These are phyloP conservation scores for Tetratostichococcus sp. DNA, from an alignment of 139 green algal species.

Conservation along the genomic window DNA sequence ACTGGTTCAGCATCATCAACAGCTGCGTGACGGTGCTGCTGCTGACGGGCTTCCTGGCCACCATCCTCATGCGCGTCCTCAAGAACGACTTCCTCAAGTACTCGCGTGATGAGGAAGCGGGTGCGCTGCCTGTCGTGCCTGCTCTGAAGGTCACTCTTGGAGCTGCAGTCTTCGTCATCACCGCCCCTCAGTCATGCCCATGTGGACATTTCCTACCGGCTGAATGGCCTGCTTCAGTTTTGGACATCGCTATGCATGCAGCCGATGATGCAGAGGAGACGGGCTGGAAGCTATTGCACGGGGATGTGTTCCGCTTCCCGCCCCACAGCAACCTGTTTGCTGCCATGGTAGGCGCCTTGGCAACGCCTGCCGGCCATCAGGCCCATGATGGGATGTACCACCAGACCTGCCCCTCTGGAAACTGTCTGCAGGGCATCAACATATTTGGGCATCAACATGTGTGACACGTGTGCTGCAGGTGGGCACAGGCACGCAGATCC, in stretches of 20 bases:
- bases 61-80: slow-evolving; percentile 91
- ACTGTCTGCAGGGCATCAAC: too few relatives aligned
- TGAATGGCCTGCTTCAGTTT: too few relatives aligned
- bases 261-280: slow-evolving; percentile 44
- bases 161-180: too few relatives aligned
- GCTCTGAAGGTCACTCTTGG: too few relatives aligned
- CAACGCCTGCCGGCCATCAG: too few relatives aligned
- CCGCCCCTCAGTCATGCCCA: too few relatives aligned
- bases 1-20: slow-evolving; percentile 98
- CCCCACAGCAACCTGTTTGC: slow-evolving; percentile 70
- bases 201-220: too few relatives aligned
- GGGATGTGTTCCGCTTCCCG: slow-evolving; percentile 93
- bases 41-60: slow-evolving; percentile 92
- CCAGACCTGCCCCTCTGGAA: too few relatives aligned
- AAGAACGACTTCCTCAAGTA: slow-evolving; percentile 94
- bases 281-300: slow-evolving; percentile 93
- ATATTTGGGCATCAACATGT: too few relatives aligned
- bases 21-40: slow-evolving; percentile 92
- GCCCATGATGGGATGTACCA: too few relatives aligned
- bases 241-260: too few relatives aligned
- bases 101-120: slow-evolving; percentile 50
- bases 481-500: slow-evolving; percentile 50
- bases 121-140: background rate
- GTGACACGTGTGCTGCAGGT: background rate
- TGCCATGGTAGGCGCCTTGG: slow-evolving; percentile 81